Evolutionary conservation across 2,329 filamentous ascomycete species (phyloP).

Genomic region (Huntiella savannae): DNA sequence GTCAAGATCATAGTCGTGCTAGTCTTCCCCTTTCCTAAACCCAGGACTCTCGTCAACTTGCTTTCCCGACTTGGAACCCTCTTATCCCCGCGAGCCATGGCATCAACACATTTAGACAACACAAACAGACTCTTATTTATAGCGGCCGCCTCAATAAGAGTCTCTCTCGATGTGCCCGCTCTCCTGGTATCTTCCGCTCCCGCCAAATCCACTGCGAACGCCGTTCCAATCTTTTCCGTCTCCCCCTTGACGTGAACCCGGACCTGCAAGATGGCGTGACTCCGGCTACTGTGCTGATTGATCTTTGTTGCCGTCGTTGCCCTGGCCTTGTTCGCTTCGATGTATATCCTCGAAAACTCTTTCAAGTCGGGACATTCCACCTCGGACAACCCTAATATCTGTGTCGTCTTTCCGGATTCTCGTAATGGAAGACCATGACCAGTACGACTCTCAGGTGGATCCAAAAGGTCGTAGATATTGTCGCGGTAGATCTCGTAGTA

Average conservation of each 20-base stretch:
- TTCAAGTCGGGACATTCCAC: slow-evolving; percentile 65
- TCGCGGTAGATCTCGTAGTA: slow-evolving; percentile 98
- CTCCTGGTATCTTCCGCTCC: slow-evolving; percentile 90
- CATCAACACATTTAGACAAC: slow-evolving; percentile 84
- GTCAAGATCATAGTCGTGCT: slow-evolving; percentile 95
- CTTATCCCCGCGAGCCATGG: slow-evolving; percentile 56
- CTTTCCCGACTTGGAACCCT: slow-evolving; percentile 86
- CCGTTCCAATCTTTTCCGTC: slow-evolving; percentile 55
- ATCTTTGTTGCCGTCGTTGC: slow-evolving; percentile 82
- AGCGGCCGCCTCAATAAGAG: slow-evolving; percentile 82
- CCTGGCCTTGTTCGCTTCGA: slow-evolving; percentile 78
- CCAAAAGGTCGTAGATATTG: slow-evolving; percentile 80
- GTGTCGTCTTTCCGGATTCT: slow-evolving; percentile 71
- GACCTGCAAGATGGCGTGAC: slow-evolving; percentile 78
- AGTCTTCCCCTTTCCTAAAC: slow-evolving; percentile 68
- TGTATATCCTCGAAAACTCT: slow-evolving; percentile 78
- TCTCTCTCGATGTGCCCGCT: slow-evolving; percentile 83
- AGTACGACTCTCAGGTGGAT: slow-evolving; percentile 71
- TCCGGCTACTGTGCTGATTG: slow-evolving; percentile 77
- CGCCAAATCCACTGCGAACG: slow-evolving; percentile 83
- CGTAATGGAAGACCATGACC: slow-evolving; percentile 62
- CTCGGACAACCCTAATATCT: slow-evolving; percentile 73
- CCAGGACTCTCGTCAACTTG: slow-evolving; percentile 92
- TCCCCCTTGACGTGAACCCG: slow-evolving; percentile 61
- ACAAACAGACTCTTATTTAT: slow-evolving; percentile 98